A percentile compares a stretch with the other conserved stretches of the same genome.
Conservation (phyloP, 2,329 filamentous ascomycete genomes). For the Rhynchosporium graminicola region DNA sequence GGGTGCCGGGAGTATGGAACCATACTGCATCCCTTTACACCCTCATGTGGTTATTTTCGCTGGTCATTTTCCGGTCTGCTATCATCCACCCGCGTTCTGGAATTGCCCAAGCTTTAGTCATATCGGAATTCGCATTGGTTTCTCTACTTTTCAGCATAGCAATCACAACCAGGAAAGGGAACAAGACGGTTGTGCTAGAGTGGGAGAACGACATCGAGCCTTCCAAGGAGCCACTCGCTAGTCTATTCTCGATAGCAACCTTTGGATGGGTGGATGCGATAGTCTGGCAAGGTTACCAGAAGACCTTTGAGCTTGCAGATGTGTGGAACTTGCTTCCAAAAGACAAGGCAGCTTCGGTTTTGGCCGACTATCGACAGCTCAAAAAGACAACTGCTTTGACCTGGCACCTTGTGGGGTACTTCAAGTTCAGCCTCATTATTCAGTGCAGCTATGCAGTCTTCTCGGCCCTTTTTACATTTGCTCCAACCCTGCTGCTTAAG, state of each 20-base stretch:
- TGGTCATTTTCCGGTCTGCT: constrained; percentile 81
- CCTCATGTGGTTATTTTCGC: constrained; percentile 74
- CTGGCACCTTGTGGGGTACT: constrained; percentile 81
- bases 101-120: constrained; percentile 63
- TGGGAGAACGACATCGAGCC: constrained; percentile 88
- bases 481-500: constrained; percentile 86
- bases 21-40: constrained; percentile 87
- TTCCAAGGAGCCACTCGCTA: constrained; percentile 82
- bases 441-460: constrained; percentile 82
- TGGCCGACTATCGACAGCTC: constrained; percentile 80
- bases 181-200: constrained; percentile 83
- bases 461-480: constrained; percentile 82
- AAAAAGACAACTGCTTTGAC: constrained; percentile 80
- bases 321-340: constrained; percentile 90
- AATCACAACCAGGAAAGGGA: constrained; percentile 83
- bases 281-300: constrained; percentile 84
- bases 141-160: constrained; percentile 75
- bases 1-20: constrained; percentile 79
- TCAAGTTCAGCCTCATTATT: constrained; percentile 71
- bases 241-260: constrained; percentile 81
- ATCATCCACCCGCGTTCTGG: constrained; percentile 73
- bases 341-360: constrained; percentile 81
- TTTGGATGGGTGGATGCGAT: constrained; percentile 91
- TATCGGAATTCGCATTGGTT: constrained; percentile 73
- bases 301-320: constrained; percentile 77